These are phyloP conservation scores for Alternaria infectoria DNA, from an alignment of 2,329 filamentous ascomycete species.

Conservation along the genomic window DNA sequence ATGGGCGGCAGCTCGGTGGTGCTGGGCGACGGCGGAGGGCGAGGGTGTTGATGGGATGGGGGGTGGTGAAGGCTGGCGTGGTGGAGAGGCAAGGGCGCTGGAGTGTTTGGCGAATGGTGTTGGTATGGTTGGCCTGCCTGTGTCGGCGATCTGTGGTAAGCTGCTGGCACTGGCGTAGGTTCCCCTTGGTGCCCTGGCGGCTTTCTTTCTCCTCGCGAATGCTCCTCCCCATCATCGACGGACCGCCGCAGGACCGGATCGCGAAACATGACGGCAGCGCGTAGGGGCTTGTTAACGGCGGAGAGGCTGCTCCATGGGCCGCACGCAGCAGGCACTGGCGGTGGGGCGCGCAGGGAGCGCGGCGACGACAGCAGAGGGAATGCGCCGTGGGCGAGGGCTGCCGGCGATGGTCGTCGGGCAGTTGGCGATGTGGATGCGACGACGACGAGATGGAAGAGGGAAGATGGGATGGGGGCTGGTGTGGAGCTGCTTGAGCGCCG, in stretches of 20 bases:
- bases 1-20: constrained; percentile 51
- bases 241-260: constrained; percentile 37
- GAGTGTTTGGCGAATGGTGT: constrained; percentile 42
- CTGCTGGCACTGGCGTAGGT: constrained; percentile 38
- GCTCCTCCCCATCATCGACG: constrained; percentile 39
- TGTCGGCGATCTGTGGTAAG: constrained; percentile 46
- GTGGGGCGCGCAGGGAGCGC: constrained; percentile 7
- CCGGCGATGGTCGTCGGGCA: constrained; percentile 19
- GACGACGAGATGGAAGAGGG: constrained; percentile 10
- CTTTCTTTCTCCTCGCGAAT: constrained; percentile 41
- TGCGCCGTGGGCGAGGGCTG: constrained; percentile 27
- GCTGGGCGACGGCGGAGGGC: constrained; percentile 35
- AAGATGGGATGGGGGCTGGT: constrained; percentile 16
- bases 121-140: constrained; percentile 47
- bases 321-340: constrained; percentile 7
- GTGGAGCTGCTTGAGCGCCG: constrained; percentile 16
- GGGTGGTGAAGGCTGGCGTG: constrained; percentile 37
- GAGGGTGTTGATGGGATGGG: constrained; percentile 24
- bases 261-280: constrained; percentile 34
- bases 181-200: constrained; percentile 44
- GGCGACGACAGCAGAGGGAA: constrained; percentile 13
- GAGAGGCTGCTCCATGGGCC: constrained; percentile 20
- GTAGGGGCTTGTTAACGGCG: constrained; percentile 3
- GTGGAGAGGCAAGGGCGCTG: constrained; percentile 39
- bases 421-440: constrained; percentile 13